These are phyloP conservation scores for Wallacemonas sp. DNA, from an alignment of 208 protist genomes.

Conservation along the genomic window DNA sequence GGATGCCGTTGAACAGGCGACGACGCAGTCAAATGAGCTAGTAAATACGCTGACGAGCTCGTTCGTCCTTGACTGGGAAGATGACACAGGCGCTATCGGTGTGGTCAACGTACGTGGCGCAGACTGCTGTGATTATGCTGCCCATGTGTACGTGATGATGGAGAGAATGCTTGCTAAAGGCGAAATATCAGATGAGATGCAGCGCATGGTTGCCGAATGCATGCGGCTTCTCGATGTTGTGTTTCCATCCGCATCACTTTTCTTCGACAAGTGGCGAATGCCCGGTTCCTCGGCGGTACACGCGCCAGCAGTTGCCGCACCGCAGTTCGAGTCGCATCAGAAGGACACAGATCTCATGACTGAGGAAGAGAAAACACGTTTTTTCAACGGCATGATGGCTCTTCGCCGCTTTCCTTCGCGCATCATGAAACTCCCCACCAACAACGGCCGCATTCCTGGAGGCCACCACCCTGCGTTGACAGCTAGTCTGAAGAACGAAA, in stretches of 20 bases:
- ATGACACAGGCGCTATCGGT: slow-evolving; percentile 21
- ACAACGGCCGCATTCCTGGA: slow-evolving; percentile 33
- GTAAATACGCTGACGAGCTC: slow-evolving; percentile 23
- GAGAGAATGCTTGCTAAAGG: slow-evolving; percentile 9
- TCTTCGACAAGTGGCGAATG: slow-evolving; percentile 26
- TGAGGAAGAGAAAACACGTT: slow-evolving; percentile 26
- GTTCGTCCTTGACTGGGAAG: slow-evolving; percentile 43
- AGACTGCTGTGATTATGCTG: slow-evolving; percentile 25
- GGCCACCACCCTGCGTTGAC: slow-evolving; percentile 19
- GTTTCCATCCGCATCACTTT: slow-evolving; percentile 22
- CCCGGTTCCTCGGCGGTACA: background rate
- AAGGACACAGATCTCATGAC: background rate
- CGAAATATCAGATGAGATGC: slow-evolving; percentile 8
- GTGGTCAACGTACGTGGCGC: slow-evolving; percentile 26
- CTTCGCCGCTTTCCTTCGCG: background rate
- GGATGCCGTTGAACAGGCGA: slow-evolving; percentile 10
- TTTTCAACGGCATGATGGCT: slow-evolving; percentile 16
- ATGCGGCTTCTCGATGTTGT: slow-evolving; percentile 21
- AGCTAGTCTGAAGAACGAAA: slow-evolving; percentile 51
- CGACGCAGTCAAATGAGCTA: slow-evolving; percentile 8
- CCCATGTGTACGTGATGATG: slow-evolving; percentile 26
- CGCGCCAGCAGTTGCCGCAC: too few relatives aligned
- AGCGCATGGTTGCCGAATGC: background rate
- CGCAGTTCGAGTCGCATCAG: background rate
- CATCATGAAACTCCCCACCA: slow-evolving; percentile 34